Evolutionary conservation across 208 protist genomes (phyloP).

Genomic region (Tritrichomonas foetus): DNA sequence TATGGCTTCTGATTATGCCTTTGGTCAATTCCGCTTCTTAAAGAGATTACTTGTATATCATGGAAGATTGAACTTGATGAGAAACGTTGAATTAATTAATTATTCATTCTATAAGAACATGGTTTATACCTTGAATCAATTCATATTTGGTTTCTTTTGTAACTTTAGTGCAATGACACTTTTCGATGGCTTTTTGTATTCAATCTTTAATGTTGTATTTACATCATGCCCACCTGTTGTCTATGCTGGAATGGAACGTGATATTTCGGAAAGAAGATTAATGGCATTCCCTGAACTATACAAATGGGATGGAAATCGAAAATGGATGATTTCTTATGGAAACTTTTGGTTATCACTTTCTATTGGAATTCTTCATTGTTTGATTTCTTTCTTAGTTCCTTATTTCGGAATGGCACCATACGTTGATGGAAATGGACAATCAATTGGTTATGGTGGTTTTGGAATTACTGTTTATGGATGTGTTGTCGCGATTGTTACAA

Average conservation of each 20-base stretch:
- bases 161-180: slow-evolving; percentile 46
- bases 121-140: slow-evolving; percentile 43
- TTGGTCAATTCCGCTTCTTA: slow-evolving; percentile 81
- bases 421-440: background rate
- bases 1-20: slow-evolving; percentile 73
- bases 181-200: slow-evolving; percentile 42
- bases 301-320: background rate
- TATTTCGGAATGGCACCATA: background rate
- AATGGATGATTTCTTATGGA: background rate
- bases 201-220: slow-evolving; percentile 49
- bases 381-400: background rate
- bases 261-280: background rate
- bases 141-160: slow-evolving; percentile 47
- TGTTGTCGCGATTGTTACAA: slow-evolving; percentile 5
- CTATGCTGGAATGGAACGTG: slow-evolving; percentile 41
- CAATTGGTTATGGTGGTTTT: background rate
- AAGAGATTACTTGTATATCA: slow-evolving; percentile 81
- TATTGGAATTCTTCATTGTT: background rate
- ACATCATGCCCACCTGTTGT: slow-evolving; percentile 47
- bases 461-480: slow-evolving; percentile 33
- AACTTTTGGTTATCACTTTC: background rate
- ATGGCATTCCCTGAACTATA: background rate
- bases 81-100: slow-evolving; percentile 79
- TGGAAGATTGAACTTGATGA: slow-evolving; percentile 75
- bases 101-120: slow-evolving; percentile 91